A percentile compares a stretch with the other conserved stretches of the same genome.
Conservation (phyloP, 2,329 filamentous ascomycete genomes). For the Fusarium camptoceras region DNA sequence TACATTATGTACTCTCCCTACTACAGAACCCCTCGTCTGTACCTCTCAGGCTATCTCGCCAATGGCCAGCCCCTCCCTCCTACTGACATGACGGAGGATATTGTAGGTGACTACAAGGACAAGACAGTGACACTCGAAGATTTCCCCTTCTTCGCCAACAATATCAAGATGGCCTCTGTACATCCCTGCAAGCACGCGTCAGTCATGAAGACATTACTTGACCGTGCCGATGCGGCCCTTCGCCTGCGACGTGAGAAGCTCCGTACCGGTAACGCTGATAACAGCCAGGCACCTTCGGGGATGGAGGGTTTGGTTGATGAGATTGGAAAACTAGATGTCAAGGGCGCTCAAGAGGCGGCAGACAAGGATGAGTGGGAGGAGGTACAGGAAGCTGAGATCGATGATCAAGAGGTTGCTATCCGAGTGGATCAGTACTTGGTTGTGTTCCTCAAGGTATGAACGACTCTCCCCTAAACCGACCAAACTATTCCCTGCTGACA, state of each 20-base stretch:
- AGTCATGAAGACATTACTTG: conserved; percentile 97
- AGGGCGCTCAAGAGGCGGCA: conserved; percentile 63
- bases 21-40: conserved; percentile 95
- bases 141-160: conserved; percentile 92
- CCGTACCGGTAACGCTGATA: conserved; percentile 60
- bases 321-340: conserved; percentile 73
- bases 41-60: conserved; percentile 88
- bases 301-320: conserved; percentile 91
- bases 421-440: conserved; percentile 90
- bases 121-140: conserved; percentile 99
- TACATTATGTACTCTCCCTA: conserved; percentile 99
- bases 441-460: conserved; percentile 82
- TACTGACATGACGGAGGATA: conserved; percentile 94
- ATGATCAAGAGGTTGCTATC: conserved; percentile 81
- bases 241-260: conserved; percentile 89
- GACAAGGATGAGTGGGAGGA: conserved; percentile 75
- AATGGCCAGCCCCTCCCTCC: conserved; percentile 85
- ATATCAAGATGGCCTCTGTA: conserved; percentile 94
- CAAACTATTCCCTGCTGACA: conserved; percentile 3
- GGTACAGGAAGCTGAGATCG: conserved; percentile 68
- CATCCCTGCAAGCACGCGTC: conserved; percentile 97
- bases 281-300: conserved; percentile 56
- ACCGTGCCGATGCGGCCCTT: conserved; percentile 92
- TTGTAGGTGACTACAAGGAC: conserved; percentile 95
- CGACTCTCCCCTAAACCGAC: conserved; percentile 37